Conservation (phyloP, 2,329 filamentous ascomycete species). For the Monilinia fructicola region DNA sequence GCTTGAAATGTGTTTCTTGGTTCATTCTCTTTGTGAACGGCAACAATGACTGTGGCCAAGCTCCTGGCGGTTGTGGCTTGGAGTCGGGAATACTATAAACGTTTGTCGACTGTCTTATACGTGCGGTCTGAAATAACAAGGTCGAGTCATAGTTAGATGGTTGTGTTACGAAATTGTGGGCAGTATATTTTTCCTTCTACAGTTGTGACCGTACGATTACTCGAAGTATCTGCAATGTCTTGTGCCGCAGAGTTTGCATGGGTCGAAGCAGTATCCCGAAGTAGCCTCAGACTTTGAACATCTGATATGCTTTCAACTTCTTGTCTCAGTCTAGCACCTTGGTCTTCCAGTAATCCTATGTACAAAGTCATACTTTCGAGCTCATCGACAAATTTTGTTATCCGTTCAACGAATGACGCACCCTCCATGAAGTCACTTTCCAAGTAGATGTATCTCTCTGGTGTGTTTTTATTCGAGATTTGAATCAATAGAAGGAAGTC, state of each 20-base stretch:
- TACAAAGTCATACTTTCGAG: slow-evolving; percentile 32
- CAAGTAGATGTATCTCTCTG: slow-evolving; percentile 31
- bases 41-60: background rate
- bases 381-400: slow-evolving; percentile 32
- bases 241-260: slow-evolving; percentile 12
- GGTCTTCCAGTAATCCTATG: slow-evolving; percentile 28
- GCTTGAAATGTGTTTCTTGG: background rate
- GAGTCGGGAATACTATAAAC: background rate
- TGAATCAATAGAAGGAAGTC: slow-evolving; percentile 31
- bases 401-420: slow-evolving; percentile 32
- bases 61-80: background rate
- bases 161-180: no score
- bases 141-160: background rate
- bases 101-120: background rate
- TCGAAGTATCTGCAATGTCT: slow-evolving; percentile 29
- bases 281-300: slow-evolving; percentile 29
- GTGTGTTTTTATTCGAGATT: slow-evolving; percentile 26
- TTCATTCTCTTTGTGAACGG: no score
- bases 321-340: slow-evolving; percentile 26
- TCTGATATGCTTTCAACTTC: slow-evolving; percentile 34
- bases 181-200: background rate
- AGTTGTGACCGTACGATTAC: slow-evolving; percentile 22
- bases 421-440: slow-evolving; percentile 32
- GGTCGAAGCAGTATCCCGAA: slow-evolving; percentile 27
- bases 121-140: background rate